Evolutionary conservation across 2,329 filamentous ascomycete species (phyloP), one percentile per base, ranked within the genome.

Genomic region (Emmonsiellopsis sp.): DNA sequence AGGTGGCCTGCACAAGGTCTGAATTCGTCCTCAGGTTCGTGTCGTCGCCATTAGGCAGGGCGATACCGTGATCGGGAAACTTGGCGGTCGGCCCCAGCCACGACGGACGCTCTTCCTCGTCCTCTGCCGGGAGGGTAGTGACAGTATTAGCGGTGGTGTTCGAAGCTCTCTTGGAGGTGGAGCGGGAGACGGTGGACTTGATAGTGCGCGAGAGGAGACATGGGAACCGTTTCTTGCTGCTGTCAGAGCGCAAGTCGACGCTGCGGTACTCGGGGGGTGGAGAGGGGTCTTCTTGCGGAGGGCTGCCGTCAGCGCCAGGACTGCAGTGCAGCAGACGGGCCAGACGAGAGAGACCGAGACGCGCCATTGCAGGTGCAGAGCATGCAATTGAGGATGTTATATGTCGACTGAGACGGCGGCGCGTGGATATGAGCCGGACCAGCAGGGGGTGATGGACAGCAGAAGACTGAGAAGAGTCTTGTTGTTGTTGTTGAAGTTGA

Each of bases 201-300:
- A 26, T 26, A 26, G 20, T 26, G 20, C 20, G 20, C 20, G 20
- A 26, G 20, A 26, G 20, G 20, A 26, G 20, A 26, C 20, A 3
- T 26, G 20, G 20, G 20, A 26, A 26, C 3, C 20, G 20, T 16
- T 47, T 47, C 20, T 7, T 16, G 45, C 31, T 47, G 20, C 8
- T 47, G n/a, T 15, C 44, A 35, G 20, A 26, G 20, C 20, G 20
- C 20, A 26, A 3, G 5, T 38, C 46, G 32, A 49, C 16, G 20
- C 46, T 49, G n/a, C 34, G 46, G 34, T 49, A 49, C 16, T 37
- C 46, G 11, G 46, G 46, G 8, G 46, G 46, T 30, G 46, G 34
- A 30, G 34, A 37, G 5, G 46, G 2, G 7, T 49, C 26, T n/a
- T 49, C 11, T 20, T 11, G 26, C 6, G 7, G 20, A 7, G 10